Percentiles rank a stretch among this genome's conserved stretches.
phyloP scores from a whole-genome alignment of 2,329 filamentous ascomycete species.

The Penicillium sp. region DNA sequence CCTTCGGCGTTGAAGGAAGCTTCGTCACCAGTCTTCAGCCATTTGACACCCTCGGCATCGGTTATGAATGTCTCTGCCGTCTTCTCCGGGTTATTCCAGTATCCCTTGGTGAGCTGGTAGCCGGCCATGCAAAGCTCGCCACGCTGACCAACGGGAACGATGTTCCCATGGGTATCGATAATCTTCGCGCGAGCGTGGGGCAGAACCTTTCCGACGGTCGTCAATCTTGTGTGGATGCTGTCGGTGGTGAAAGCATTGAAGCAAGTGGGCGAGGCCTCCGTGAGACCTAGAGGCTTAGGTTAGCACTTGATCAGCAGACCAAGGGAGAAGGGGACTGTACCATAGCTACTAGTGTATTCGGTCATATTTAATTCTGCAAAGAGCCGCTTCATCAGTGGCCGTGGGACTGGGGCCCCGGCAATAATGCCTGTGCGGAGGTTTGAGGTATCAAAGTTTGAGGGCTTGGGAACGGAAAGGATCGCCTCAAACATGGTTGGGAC shows the following conservation, averaged over 20 bases:
- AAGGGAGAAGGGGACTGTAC: constrained; percentile 8
- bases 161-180: constrained; percentile 60
- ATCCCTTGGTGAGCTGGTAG: constrained; percentile 65
- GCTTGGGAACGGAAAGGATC: constrained; percentile 50
- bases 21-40: constrained; percentile 65
- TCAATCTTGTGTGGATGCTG: constrained; percentile 62
- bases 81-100: constrained; percentile 68
- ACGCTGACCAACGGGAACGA: constrained; percentile 64
- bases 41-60: constrained; percentile 57
- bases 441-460: constrained; percentile 46
- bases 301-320: neutral
- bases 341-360: constrained; percentile 67
- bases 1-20: constrained; percentile 54
- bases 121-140: constrained; percentile 77
- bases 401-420: constrained; percentile 72
- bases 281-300: constrained; percentile 51
- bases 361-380: constrained; percentile 70
- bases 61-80: constrained; percentile 68
- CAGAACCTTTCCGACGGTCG: constrained; percentile 72
- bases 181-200: constrained; percentile 77
- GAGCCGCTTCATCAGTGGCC: constrained; percentile 70
- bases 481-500: constrained; percentile 84
- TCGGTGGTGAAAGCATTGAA: constrained; percentile 78
- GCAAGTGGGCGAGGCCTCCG: constrained; percentile 74
- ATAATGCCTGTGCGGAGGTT: constrained; percentile 72